phyloP scores from a whole-genome alignment of 148 eudicot genomes.

The Polygonum maritimum region DNA sequence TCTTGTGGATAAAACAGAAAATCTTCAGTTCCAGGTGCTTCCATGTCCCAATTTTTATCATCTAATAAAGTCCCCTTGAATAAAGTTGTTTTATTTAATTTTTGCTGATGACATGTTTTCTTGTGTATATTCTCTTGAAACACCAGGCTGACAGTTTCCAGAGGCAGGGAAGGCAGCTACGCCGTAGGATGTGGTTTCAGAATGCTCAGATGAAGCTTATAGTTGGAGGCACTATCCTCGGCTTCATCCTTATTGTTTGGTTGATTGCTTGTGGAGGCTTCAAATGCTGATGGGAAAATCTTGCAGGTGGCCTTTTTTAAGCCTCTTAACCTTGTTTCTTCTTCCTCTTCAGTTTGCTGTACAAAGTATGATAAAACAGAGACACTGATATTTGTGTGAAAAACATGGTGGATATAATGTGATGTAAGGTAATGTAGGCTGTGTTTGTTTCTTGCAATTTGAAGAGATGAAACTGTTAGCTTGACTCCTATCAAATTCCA shows the following conservation, averaged over 20 bases:
- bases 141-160: constrained; percentile 58
- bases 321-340: neutral
- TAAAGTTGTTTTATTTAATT: neutral
- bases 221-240: constrained; percentile 50
- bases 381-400: neutral
- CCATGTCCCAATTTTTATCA: neutral
- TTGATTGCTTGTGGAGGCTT: constrained; percentile 12
- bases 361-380: neutral
- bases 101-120: neutral
- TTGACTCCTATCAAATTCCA: neutral
- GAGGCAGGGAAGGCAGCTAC: constrained; percentile 86
- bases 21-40: constrained; percentile 86
- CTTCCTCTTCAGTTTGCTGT: constrained; percentile 3
- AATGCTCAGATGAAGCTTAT: constrained; percentile 75
- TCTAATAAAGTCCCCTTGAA: neutral
- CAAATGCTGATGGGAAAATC: constrained; percentile 4
- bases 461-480: neutral
- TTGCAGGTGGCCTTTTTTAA: neutral
- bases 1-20: constrained; percentile 92
- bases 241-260: constrained; percentile 45
- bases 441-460: neutral
- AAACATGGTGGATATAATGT: constrained; percentile 2
- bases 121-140: neutral
- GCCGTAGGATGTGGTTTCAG: constrained; percentile 92
- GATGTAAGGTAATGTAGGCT: neutral